These are phyloP conservation scores for Fraxinus dipetala DNA, from an alignment of 305 asterid genomes.

Conservation along the genomic window DNA sequence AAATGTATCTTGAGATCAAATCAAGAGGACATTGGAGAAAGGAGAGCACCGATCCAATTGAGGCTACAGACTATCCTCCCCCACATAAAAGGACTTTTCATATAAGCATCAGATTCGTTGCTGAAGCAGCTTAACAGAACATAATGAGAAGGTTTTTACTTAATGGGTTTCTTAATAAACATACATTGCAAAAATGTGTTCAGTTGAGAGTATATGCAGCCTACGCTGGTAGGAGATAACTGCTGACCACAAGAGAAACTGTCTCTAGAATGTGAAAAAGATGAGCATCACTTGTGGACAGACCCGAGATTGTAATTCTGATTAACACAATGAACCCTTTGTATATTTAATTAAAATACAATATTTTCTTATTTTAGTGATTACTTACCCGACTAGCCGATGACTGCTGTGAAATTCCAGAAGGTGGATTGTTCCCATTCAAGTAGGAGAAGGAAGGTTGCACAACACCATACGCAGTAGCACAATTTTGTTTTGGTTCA, in stretches of 20 bases:
- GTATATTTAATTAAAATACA: conserved; percentile 1
- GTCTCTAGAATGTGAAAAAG: conserved; percentile 34
- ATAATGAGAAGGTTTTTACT: not conserved
- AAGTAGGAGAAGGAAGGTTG: conserved; percentile 38
- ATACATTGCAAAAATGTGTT: not conserved
- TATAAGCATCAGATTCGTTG: not conserved
- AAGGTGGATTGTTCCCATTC: conserved; percentile 28
- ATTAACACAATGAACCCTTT: conserved; percentile 8
- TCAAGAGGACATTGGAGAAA: not conserved
- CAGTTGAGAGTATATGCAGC: conserved; percentile 19
- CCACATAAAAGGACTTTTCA: not conserved
- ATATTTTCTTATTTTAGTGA: not conserved
- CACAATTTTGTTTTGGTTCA: conserved; percentile 27
- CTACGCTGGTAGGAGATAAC: conserved; percentile 34
- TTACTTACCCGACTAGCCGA: conserved; percentile 38
- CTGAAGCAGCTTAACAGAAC: not conserved
- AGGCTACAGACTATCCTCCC: not conserved
- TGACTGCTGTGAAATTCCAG: conserved; percentile 33
- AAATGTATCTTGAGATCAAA: not conserved
- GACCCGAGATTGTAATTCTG: conserved; percentile 21
- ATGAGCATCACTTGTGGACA: conserved; percentile 28
- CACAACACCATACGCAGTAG: conserved; percentile 26
- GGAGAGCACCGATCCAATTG: not conserved
- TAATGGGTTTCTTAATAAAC: not conserved
- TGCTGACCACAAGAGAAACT: conserved; percentile 28